Evolutionary conservation across 139 green algal species (phyloP).

Genomic region (Parachlorella kessleri): DNA sequence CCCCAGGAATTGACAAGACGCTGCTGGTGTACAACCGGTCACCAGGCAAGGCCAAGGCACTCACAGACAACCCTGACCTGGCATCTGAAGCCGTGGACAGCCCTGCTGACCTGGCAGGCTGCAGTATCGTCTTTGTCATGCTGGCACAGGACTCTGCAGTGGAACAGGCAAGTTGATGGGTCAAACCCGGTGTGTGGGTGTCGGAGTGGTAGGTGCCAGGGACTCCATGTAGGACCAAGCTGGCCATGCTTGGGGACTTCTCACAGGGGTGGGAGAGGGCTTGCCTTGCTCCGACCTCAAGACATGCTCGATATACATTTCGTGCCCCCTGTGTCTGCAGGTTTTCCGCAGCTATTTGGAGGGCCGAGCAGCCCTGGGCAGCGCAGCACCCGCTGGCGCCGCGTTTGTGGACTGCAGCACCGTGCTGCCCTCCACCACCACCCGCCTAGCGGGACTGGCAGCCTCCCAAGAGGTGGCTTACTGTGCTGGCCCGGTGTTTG

Average conservation of each 20-base stretch:
- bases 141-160: constrained; percentile 27
- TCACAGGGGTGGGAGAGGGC: no score
- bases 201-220: no score
- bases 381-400: neutral
- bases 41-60: neutral
- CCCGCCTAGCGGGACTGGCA: neutral
- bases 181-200: no score
- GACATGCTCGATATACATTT: no score
- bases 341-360: neutral
- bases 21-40: constrained; percentile 32
- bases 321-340: neutral
- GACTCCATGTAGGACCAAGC: no score
- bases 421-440: constrained; percentile 20
- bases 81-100: neutral
- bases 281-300: no score
- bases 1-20: neutral
- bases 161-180: neutral
- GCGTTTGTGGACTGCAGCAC: constrained; percentile 28
- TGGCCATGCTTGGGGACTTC: no score
- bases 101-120: neutral
- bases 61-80: neutral
- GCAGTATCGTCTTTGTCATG: constrained; percentile 3
- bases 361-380: neutral
- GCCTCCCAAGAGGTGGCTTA: neutral
- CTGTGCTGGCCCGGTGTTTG: constrained; percentile 24